A percentile compares a stretch with the other conserved stretches of the same genome.
Conservation (phyloP, 371 early-diverging fungal species). For the Mortierella sp. region DNA sequence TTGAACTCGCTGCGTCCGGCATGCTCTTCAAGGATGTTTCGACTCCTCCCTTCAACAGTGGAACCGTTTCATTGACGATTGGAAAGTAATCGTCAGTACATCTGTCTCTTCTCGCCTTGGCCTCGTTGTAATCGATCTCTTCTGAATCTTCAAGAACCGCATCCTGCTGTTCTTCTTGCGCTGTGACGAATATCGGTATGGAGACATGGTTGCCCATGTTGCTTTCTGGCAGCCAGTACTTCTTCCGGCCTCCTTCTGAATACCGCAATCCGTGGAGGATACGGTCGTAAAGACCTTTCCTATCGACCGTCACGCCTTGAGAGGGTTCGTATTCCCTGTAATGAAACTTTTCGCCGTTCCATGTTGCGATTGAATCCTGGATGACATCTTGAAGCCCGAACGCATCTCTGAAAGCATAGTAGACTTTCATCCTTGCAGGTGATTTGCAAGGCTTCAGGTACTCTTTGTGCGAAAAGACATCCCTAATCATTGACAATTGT, state of each 20-base stretch:
- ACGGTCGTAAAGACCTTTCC: conserved; percentile 64
- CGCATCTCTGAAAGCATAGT: conserved; percentile 82
- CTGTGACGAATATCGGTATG: no score
- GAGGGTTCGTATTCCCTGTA: conserved; percentile 83
- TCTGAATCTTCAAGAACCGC: no score
- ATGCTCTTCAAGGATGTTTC: no score
- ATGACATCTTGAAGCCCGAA: conserved; percentile 83
- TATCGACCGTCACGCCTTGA: conserved; percentile 66
- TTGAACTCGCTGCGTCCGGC: no score
- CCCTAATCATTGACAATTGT: conserved; percentile 34
- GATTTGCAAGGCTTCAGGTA: conserved; percentile 62
- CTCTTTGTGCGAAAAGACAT: conserved; percentile 79
- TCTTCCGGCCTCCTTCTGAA: conserved; percentile 73
- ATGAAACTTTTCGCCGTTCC: conserved; percentile 77
- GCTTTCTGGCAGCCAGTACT: conserved; percentile 71
- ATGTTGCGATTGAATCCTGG: conserved; percentile 80
- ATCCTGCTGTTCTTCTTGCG: no score
- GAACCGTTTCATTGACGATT: neutral
- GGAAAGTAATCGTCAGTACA: no score
- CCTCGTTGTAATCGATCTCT: no score
- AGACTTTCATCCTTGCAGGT: conserved; percentile 78
- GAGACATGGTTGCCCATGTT: conserved; percentile 11
- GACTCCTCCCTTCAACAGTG: neutral
- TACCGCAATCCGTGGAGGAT: conserved; percentile 83
- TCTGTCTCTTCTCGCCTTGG: no score